phyloP scores from a whole-genome alignment of 345 rosid genomes.

The Euphorbia peplus region DNA sequence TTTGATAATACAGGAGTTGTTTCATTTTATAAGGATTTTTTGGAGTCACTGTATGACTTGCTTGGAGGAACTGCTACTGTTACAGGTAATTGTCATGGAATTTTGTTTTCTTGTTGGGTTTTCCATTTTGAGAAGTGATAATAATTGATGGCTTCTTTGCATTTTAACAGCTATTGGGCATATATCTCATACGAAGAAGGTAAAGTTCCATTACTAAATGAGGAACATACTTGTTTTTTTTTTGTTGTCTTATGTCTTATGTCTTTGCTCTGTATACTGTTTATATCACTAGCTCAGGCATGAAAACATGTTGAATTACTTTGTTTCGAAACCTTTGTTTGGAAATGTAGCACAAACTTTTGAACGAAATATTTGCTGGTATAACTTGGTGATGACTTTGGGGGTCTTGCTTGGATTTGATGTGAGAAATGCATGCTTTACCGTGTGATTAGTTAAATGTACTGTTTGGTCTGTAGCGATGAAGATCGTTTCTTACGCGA shows the following conservation, averaged over 20 bases:
- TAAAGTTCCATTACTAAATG: slow-evolving; percentile 24
- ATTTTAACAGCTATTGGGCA: slow-evolving; percentile 59
- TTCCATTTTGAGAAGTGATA: not conserved
- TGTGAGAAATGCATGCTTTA: not conserved
- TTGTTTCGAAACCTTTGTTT: not conserved
- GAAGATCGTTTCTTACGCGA: not conserved
- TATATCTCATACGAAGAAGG: slow-evolving; percentile 72
- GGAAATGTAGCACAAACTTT: not conserved
- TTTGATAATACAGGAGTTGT: slow-evolving; percentile 47
- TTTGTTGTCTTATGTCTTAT: not conserved
- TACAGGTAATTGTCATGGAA: slow-evolving; percentile 19
- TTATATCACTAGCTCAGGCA: not conserved
- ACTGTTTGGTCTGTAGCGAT: not conserved
- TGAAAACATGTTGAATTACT: not conserved
- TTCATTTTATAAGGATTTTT: slow-evolving; percentile 70
- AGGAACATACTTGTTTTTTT: not conserved
- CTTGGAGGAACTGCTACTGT: slow-evolving; percentile 65
- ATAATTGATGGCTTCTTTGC: not conserved
- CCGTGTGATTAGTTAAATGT: not conserved
- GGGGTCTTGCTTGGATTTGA: not conserved
- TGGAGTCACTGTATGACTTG: slow-evolving; percentile 58
- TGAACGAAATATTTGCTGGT: not conserved
- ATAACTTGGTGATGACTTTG: not conserved
- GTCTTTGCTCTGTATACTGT: not conserved
- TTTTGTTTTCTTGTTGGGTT: not conserved